These are phyloP conservation scores for Viridothelium virens DNA, from an alignment of 495 filamentous ascomycete species.

Conservation along the genomic window DNA sequence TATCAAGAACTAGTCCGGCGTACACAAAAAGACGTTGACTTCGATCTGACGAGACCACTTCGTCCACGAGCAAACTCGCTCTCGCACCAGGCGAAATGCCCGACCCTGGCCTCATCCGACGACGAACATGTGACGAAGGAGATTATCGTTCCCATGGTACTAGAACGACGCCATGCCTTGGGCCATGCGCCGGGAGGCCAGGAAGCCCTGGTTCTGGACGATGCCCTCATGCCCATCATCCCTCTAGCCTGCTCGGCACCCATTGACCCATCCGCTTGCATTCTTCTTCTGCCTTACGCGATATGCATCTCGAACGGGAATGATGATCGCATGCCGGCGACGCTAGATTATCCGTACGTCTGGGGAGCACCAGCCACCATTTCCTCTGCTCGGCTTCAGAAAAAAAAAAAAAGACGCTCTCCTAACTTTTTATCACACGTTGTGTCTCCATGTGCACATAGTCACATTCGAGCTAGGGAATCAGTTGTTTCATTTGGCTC, in stretches of 20 bases:
- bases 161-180: neutral
- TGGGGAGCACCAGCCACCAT: neutral
- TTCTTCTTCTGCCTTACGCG: neutral
- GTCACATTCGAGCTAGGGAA: constrained; percentile 2
- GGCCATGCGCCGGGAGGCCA: neutral
- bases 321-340: neutral
- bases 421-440: neutral
- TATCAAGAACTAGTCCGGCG: neutral
- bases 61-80: constrained; percentile 3
- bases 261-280: neutral
- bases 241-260: neutral
- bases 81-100: neutral
- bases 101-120: neutral
- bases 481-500: constrained; percentile 1
- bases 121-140: neutral
- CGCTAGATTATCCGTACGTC: neutral
- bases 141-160: constrained; percentile 9
- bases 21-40: neutral
- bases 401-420: neutral
- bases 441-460: neutral
- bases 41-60: neutral
- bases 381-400: neutral
- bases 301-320: neutral
- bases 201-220: neutral
- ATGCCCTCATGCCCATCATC: neutral